A percentile compares a stretch with the other conserved stretches of the same genome.
These are phyloP conservation scores for Monilinia polystroma DNA, from an alignment of 2,329 filamentous ascomycete genomes.

Conservation along the genomic window DNA sequence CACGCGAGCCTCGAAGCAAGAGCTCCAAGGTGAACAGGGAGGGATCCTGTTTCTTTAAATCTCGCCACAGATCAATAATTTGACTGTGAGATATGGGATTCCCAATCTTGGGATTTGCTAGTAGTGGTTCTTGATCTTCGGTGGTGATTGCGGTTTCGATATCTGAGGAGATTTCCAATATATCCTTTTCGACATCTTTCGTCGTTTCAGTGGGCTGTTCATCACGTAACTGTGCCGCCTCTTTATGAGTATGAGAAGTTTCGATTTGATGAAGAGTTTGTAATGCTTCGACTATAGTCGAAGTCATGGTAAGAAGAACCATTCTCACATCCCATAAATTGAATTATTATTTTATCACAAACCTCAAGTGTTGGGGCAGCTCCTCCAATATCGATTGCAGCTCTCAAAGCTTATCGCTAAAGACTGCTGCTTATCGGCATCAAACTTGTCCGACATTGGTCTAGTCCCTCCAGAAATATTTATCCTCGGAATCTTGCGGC, in stretches of 20 bases:
- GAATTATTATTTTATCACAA: not conserved
- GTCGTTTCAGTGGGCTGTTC: not conserved
- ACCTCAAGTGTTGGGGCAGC: not conserved
- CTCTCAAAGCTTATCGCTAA: slow-evolving; percentile 28
- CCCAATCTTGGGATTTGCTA: slow-evolving; percentile 50
- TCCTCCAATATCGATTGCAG: not conserved
- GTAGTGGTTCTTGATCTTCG: slow-evolving; percentile 46
- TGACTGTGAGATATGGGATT: slow-evolving; percentile 72
- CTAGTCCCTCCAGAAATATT: slow-evolving; percentile 31
- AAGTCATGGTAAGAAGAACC: slow-evolving; percentile 77
- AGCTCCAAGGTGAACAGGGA: slow-evolving; percentile 58
- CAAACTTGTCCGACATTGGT: slow-evolving; percentile 30
- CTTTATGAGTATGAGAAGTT: not conserved
- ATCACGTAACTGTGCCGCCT: not conserved
- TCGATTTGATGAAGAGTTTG: slow-evolving; percentile 39
- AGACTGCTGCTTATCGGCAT: slow-evolving; percentile 21
- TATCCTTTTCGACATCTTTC: not conserved
- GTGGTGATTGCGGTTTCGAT: not conserved
- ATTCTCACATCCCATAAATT: slow-evolving; percentile 46
- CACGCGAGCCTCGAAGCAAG: slow-evolving; percentile 67
- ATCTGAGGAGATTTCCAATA: not conserved
- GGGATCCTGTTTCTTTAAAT: slow-evolving; percentile 45
- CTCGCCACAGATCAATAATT: slow-evolving; percentile 60
- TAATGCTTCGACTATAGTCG: slow-evolving; percentile 64
- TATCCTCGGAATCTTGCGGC: slow-evolving; percentile 30